Conservation (phyloP, 345 rosid species). For the Ceriops decandra region DNA sequence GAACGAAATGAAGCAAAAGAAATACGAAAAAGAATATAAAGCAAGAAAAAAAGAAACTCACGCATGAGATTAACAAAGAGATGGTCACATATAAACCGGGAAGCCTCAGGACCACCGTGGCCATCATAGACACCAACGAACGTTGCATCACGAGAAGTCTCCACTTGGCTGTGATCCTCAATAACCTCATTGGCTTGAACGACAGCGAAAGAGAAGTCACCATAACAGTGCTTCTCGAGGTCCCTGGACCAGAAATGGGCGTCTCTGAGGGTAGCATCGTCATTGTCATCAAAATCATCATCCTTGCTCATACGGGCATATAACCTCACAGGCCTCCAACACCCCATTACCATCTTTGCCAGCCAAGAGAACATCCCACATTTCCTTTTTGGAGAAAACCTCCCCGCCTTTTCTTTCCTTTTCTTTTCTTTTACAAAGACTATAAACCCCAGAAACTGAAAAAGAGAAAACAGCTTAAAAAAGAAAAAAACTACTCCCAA, state of each 20-base stretch:
- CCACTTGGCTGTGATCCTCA: constrained; percentile 91
- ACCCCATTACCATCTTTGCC: constrained; percentile 57
- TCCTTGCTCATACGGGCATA: constrained; percentile 90
- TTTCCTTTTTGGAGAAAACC: constrained; percentile 44
- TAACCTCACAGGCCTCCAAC: constrained; percentile 67
- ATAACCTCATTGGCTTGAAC: constrained; percentile 83
- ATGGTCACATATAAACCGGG: constrained; percentile 72
- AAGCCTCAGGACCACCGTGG: constrained; percentile 95
- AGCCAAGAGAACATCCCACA: constrained; percentile 97
- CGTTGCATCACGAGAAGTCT: constrained; percentile 56
- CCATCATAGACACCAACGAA: constrained; percentile 93
- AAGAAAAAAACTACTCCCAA: not conserved
- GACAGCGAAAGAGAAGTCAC: constrained; percentile 81
- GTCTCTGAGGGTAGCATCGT: constrained; percentile 34
- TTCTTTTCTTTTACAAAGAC: not conserved
- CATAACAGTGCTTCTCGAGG: constrained; percentile 68
- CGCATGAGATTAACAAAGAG: constrained; percentile 73
- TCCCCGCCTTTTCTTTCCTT: not conserved
- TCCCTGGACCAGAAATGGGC: constrained; percentile 73
- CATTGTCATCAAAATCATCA: constrained; percentile 28
- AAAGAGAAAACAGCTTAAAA: not conserved
- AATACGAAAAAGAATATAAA: not conserved
- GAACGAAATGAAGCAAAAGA: not conserved
- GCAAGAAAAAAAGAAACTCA: constrained; percentile 23
- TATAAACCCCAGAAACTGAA: not conserved